Base-by-base conservation (phyloP, 2,329 filamentous ascomycete species). In the Paraphaeosphaeria sporulosa region DNA sequence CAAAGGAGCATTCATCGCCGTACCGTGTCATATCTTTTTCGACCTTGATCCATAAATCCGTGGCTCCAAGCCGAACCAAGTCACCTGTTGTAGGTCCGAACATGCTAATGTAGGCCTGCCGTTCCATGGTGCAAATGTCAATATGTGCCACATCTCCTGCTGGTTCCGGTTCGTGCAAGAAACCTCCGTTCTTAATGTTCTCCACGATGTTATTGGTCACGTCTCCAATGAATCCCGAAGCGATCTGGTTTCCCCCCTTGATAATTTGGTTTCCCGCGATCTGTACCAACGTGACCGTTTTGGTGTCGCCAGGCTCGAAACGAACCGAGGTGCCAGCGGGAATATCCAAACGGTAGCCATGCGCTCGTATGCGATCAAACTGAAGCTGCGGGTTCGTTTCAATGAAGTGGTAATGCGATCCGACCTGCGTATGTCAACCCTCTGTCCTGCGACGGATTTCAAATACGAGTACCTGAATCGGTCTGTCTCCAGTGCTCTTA, bases 401-500 rank as follows among this genome's bases (percentile, higher is more conserved):
- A 72, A 96, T 88, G 76, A 98, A 96, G 79, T 97, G 94, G 77
- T 97, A 98, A 79, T 98, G 94, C 34, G 93, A 96, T 34, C 94
- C 94, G 61, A 92, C 85, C 86, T 89, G 68, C 13, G 23, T 30
- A 13, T 17, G 25, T 70, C n/a, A 70, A 61, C 48, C 10, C 27
- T 38, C 2, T 8, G 27, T 13, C 10, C 2, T 9, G 10, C 2
- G 30, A 38, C 21, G 23, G 6, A 12, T n/a, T 3, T 38, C 10
- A 23, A 21, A 9, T 13, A 17, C 4, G 42, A 68, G 6, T 75
- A 94, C 90, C 83, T 97, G 94, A 62, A 97, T 90, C 1, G 94
- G 94, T 34, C 94, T 84, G 78, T 98, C 94, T 7, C 94, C 94
- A 70, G 86, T 91, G 78, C 92, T 97, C 64, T 89, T 93, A 43